Base-by-base conservation (phyloP, 495 filamentous ascomycete species). In the Penicillium desertorum region DNA sequence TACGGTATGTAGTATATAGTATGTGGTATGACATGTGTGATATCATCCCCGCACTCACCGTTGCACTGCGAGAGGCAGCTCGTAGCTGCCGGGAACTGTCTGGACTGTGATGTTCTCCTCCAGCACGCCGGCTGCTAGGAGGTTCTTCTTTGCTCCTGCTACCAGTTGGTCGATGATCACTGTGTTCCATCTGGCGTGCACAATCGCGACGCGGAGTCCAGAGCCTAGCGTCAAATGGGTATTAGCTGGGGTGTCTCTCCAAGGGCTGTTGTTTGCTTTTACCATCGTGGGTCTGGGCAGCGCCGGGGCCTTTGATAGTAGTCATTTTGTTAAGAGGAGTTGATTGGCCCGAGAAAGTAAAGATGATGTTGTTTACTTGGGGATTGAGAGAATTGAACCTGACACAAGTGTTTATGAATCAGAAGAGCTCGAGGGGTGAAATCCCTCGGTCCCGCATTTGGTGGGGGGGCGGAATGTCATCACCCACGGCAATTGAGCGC, bases 101-200 rank as follows among this genome's bases (percentile, higher is more conserved):
- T 96, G 86, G 45, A 90, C 76, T 51, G 91, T 82, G 63, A 98
- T 96, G 71, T 96, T 96, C 54, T 88, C 85, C 68, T 90, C 85
- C 61, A 83, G 83, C 46, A 98, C 94, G 47, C 95, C 95, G 49
- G 86, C 82, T 29, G 80, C 77, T 3, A 81, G 58, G 25, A 92
- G 79, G 37, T 75, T 75, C 56, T 83, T 83, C 60, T 81, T 83
- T 8, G 86, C 80, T 52, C 94, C 94, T 27, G 80, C 78, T 43
- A 98, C 79, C 20, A 98, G 84, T 32, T 87, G 79, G 29, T 88
- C 84, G 72, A 98, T 93, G 58, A 90, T 82, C 32, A 62, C 73
- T 48, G 80, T 85, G 74, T 98, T 98, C 94, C 94, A 98, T 59
- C 94, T 86, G 23, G 92, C 94, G 74, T 97, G 94, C 30, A 98